These are phyloP conservation scores for Syzygium syzygioides DNA, from an alignment of 441 rosid genomes.

Conservation along the genomic window DNA sequence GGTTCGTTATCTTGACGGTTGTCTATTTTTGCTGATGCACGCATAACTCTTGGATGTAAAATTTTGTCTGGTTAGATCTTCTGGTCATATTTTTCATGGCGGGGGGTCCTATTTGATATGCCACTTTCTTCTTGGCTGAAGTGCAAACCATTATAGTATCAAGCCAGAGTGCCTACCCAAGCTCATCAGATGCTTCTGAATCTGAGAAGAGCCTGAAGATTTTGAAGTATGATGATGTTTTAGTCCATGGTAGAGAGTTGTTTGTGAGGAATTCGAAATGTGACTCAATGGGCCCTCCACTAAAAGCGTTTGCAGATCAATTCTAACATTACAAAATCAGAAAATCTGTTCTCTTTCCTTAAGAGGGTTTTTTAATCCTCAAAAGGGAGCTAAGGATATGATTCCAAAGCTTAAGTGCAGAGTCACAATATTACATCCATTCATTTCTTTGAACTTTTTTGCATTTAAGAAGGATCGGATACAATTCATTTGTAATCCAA, in stretches of 20 bases:
- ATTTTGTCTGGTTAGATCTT: neutral
- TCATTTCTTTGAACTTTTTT: neutral
- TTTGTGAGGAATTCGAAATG: neutral
- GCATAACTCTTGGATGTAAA: neutral
- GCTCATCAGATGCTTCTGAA: neutral
- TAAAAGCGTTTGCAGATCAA: neutral
- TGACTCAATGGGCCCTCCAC: neutral
- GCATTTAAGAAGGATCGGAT: neutral
- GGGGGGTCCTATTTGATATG: neutral
- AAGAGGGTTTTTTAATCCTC: neutral
- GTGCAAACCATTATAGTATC: neutral
- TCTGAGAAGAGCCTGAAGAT: neutral
- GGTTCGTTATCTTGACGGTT: constrained; percentile 46
- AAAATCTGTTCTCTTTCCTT: neutral
- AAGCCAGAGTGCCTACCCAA: neutral
- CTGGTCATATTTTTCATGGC: neutral
- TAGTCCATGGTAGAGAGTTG: neutral
- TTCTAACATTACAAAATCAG: neutral
- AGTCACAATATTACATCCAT: neutral
- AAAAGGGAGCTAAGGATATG: neutral
- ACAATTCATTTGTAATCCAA: neutral
- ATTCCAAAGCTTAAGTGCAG: neutral
- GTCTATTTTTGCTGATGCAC: neutral
- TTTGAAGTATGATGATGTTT: neutral
- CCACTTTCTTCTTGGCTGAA: neutral